Percentiles rank a stretch among this genome's conserved stretches.
These are phyloP conservation scores for Groenewaldozyma tartarivorans DNA, from an alignment of 805 yeast species.

Conservation along the genomic window DNA sequence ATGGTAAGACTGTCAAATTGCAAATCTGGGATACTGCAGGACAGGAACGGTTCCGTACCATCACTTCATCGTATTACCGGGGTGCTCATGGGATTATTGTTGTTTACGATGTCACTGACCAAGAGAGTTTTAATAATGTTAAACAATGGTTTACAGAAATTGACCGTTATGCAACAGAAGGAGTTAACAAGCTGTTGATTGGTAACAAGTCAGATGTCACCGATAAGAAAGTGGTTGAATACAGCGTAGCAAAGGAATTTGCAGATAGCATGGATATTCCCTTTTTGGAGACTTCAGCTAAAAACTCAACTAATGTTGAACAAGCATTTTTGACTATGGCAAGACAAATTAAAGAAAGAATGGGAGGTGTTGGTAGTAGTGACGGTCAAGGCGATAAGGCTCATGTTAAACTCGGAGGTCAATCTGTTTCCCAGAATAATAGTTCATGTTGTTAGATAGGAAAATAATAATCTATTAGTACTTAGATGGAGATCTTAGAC, in stretches of 20 bases:
- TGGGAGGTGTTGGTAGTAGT: slow-evolving; percentile 40
- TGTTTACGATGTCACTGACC: slow-evolving; percentile 97
- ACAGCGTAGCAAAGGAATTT: slow-evolving; percentile 92
- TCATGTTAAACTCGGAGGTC: slow-evolving; percentile 31
- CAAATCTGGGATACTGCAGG: slow-evolving; percentile 99
- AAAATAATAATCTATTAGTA: too few relatives aligned
- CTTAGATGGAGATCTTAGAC: too few relatives aligned
- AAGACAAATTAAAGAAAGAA: slow-evolving; percentile 92
- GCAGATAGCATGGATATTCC: slow-evolving; percentile 93
- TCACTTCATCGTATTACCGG: slow-evolving; percentile 93
- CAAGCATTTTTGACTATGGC: slow-evolving; percentile 99
- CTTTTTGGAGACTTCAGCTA: slow-evolving; percentile 92
- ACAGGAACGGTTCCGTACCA: slow-evolving; percentile 95
- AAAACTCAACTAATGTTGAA: slow-evolving; percentile 92
- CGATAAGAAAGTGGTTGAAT: slow-evolving; percentile 92
- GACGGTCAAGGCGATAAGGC: slow-evolving; percentile 30
- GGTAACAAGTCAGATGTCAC: slow-evolving; percentile 94
- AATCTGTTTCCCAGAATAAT: slow-evolving; percentile 32
- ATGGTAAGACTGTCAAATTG: slow-evolving; percentile 93
- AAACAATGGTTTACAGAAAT: slow-evolving; percentile 98
- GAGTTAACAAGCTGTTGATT: slow-evolving; percentile 88
- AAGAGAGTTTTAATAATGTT: slow-evolving; percentile 76
- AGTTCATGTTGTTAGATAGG: slow-evolving; percentile 32
- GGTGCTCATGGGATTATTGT: slow-evolving; percentile 98
- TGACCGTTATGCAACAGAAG: slow-evolving; percentile 96